Base-by-base conservation (phyloP, 306 rosid genomes). In the Pueraria montana region DNA sequence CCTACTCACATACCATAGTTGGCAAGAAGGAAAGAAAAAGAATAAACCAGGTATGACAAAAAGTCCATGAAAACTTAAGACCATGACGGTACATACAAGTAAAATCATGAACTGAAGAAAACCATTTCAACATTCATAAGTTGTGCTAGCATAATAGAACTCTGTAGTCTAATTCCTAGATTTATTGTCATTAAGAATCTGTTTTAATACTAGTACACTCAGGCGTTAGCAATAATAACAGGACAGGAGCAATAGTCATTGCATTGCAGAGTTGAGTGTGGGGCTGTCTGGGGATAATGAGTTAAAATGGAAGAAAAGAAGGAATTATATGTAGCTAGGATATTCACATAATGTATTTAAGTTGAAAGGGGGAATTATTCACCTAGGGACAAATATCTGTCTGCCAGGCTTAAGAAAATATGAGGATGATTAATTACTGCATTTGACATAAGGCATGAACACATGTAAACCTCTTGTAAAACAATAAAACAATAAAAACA, bases 31-130 rank as follows among this genome's bases (percentile, higher is more conserved):
- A 43, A 46, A 18, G 10, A 5, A 10, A 3, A 6, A 2, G 9
- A 43, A 9, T 59, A 13, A 5, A 34, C 5, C 1, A 2, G 12
- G 38, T 1, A 46, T 20, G 8, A 45, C 7, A 69, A 61, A 26
- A 74, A 61, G 62, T 30, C 43, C 80, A 21, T 9, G 76, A 71
- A 75, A 61, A 76, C 46, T 75, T 13, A 26, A 26, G 61, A 80
- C 48, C 61, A 75, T 13, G n/a, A 58, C 0, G 4, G 66, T 55
- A 79, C 17, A 55, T 65, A n/a, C 5, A 63, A 50, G 52, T 72
- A 18, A 74, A 48, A 24, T 18, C 32, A 75, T 3, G 40, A 18
- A 50, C 27, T 30, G 42, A 11, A 17, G 38, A 11, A 66, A 74
- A 53, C 12, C 26, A 64, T 72, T 36, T 40, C n/a, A 72, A 30